A percentile compares a stretch with the other conserved stretches of the same genome.
These are phyloP conservation scores for Apiotrichum montevideense DNA, from an alignment of 1,284 basidiomycete species.

Conservation along the genomic window DNA sequence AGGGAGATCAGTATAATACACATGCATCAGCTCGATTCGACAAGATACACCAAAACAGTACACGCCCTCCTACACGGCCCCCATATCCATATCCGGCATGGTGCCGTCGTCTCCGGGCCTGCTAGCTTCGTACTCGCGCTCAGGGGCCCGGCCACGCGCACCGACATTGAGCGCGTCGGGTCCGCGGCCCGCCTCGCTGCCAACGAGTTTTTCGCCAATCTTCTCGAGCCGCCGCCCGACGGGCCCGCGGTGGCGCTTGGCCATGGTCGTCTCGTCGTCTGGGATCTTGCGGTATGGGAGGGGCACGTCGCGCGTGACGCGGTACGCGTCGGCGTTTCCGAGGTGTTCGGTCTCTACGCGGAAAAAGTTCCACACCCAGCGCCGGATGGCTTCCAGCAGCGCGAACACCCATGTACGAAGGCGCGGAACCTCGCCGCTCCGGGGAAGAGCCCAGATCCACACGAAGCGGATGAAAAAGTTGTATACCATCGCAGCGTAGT, in stretches of 20 bases:
- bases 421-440: conserved; percentile 51
- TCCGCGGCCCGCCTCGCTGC: conserved; percentile 23
- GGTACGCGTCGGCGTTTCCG: conserved; percentile 34
- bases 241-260: background rate
- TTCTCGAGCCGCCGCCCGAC: background rate
- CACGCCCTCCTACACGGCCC: no score
- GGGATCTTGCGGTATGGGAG: conserved; percentile 26
- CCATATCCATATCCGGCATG: no score
- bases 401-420: conserved; percentile 65
- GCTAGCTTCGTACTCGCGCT: conserved; percentile 40
- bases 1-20: no score
- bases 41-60: no score
- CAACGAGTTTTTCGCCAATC: background rate
- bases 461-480: conserved; percentile 72
- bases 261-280: background rate
- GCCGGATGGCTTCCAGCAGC: conserved; percentile 68
- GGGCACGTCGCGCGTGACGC: conserved; percentile 33
- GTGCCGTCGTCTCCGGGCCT: conserved; percentile 28
- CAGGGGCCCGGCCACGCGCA: conserved; percentile 25
- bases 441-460: conserved; percentile 74
- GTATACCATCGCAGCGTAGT: conserved; percentile 51
- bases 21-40: no score
- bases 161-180: conserved; percentile 33
- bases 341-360: conserved; percentile 44
- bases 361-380: conserved; percentile 86